Base-by-base conservation (phyloP, 2,329 filamentous ascomycete genomes). In the Ophiostoma fasciatum region DNA sequence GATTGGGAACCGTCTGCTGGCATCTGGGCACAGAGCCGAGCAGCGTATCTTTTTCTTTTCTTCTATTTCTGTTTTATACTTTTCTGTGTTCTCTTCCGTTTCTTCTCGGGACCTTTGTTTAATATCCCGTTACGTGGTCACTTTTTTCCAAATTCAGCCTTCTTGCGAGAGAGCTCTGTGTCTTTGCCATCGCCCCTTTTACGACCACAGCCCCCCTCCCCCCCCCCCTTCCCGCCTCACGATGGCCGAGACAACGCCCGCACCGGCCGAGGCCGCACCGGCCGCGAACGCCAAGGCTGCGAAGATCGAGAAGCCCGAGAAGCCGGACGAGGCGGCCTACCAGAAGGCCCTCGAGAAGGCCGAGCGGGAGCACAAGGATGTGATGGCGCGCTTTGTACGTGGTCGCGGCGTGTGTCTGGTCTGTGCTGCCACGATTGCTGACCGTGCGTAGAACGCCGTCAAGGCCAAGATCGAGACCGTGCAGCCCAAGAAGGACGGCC, bases 391-490 rank as follows among this genome's bases (percentile, higher is more conserved):
- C 46, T 56, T 55, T 31, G 56, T 60, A 51, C 29, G 56, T 43
- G n/a, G 18, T 23, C 8, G 5, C 4, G 9, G 22, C 9, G 22
- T 5, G 8, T 29, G 15, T 15, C 38, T 33, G 25, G 5, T 29
- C 3, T 14, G 26, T 28, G 14, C 15, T 29, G n/a, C n/a, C n/a
- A n/a, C n/a, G n/a, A n/a, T 28, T 8, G 9, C 22, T 23, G 22
- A 23, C 22, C 14, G 7, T 22, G 4, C 18, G 19, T 53, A 96
- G 88, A 87, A 82, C 54, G 77, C 78, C 46, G 67, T 90, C 62
- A 88, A 85, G 62, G 72, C 78, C 55, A 93, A 94, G 65, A 74
- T 96, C 54, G 85, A 94, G 40, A 65, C 77, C 45, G 82, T 82
- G 42, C 71, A 78, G 52, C 82, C 83, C 32, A 80, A 59, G 61